These are phyloP conservation scores for Sapria himalayana DNA, from an alignment of 345 rosid species.

Conservation along the genomic window DNA sequence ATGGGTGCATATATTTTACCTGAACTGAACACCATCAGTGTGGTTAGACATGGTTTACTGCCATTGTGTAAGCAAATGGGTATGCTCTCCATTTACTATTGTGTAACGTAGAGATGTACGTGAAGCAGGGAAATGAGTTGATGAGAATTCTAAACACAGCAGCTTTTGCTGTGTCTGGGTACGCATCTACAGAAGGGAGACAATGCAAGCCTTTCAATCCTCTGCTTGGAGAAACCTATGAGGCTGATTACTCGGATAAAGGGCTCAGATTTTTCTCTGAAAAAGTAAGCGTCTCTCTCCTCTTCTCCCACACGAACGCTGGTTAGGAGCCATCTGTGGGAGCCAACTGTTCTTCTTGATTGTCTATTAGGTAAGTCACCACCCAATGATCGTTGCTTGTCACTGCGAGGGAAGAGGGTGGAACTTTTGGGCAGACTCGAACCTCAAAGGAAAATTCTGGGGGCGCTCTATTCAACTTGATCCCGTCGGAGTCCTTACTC, in stretches of 20 bases:
- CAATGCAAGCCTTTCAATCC: constrained; percentile 19
- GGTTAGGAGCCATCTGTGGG: no score
- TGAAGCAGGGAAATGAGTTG: constrained; percentile 15
- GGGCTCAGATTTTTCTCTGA: constrained; percentile 14
- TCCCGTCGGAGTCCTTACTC: constrained; percentile 13
- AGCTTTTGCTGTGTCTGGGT: constrained; percentile 18
- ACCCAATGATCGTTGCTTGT: constrained; percentile 17
- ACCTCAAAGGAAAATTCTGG: constrained; percentile 16
- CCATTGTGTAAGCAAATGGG: no score
- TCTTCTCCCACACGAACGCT: no score
- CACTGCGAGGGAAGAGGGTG: constrained; percentile 16
- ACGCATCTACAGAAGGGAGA: constrained; percentile 15
- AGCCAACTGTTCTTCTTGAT: no score
- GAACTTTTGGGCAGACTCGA: constrained; percentile 17
- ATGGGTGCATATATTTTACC: no score
- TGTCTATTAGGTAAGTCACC: constrained; percentile 22
- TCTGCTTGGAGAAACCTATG: constrained; percentile 16
- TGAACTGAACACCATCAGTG: no score
- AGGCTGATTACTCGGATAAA: constrained; percentile 18
- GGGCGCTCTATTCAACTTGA: constrained; percentile 18
- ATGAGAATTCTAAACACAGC: constrained; percentile 16
- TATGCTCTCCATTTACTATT: no score
- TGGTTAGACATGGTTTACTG: no score
- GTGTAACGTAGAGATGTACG: no score
- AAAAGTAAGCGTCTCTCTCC: no score